phyloP scores from a whole-genome alignment of 345 rosid species.

The Anastatica hierochuntica region DNA sequence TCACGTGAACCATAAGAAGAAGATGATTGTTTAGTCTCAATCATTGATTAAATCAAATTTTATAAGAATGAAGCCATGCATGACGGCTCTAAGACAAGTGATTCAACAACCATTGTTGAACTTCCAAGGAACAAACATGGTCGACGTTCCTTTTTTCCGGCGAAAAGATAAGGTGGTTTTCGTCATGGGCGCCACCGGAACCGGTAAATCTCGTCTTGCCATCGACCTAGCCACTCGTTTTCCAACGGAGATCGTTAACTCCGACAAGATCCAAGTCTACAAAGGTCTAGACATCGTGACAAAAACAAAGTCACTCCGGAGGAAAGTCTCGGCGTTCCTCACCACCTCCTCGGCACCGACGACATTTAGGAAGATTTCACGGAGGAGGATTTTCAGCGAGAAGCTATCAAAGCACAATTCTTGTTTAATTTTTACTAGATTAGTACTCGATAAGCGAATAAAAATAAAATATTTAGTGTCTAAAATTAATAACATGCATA shows the following conservation, averaged over 20 bases:
- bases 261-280: constrained; percentile 83
- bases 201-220: constrained; percentile 77
- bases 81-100: constrained; percentile 37
- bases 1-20: too few relatives aligned
- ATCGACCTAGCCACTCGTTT: constrained; percentile 69
- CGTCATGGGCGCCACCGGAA: constrained; percentile 85
- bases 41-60: too few relatives aligned
- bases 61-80: constrained; percentile 38
- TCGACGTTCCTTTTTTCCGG: constrained; percentile 37
- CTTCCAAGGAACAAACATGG: constrained; percentile 31
- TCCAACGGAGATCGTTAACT: constrained; percentile 67
- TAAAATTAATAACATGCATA: too few relatives aligned
- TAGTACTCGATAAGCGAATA: too few relatives aligned
- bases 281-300: constrained; percentile 63
- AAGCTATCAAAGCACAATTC: constrained; percentile 34
- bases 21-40: too few relatives aligned
- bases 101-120: constrained; percentile 39
- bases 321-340: constrained; percentile 66
- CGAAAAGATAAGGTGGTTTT: constrained; percentile 68
- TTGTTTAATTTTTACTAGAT: too few relatives aligned
- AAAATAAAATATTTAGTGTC: too few relatives aligned
- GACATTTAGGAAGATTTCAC: constrained; percentile 46
- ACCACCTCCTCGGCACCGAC: constrained; percentile 56
- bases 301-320: constrained; percentile 69
- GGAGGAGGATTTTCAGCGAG: constrained; percentile 39